Conservation (phyloP, 331 rosid genomes). For the Pyracantha coccinea region DNA sequence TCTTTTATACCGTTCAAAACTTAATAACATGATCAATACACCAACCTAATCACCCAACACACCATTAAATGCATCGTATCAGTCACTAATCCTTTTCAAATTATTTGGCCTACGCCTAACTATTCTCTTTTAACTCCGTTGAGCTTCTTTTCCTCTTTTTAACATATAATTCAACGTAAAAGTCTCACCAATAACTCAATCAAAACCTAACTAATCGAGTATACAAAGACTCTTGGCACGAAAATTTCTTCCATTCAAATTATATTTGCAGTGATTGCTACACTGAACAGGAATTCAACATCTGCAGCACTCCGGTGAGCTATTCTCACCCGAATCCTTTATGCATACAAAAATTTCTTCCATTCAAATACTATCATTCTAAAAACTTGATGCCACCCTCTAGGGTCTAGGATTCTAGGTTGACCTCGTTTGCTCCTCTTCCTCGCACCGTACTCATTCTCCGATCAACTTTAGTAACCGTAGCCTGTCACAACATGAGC, state of each 20-base stretch:
- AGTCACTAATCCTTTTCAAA: too few species aligned
- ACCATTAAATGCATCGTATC: too few species aligned
- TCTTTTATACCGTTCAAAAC: too few species aligned
- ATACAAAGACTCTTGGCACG: background rate
- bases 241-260: background rate
- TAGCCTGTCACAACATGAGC: constrained; percentile 18
- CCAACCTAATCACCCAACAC: too few species aligned
- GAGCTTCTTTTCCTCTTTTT: too few species aligned
- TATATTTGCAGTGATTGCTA: background rate
- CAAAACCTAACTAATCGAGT: background rate
- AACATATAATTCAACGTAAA: too few species aligned
- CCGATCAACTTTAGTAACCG: constrained; percentile 13
- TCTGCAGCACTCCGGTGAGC: background rate
- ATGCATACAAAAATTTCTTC: constrained; percentile 3
- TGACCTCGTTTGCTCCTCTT: background rate
- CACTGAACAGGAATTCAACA: background rate
- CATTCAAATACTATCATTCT: background rate
- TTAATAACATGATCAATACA: too few species aligned
- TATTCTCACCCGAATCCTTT: constrained; percentile 3
- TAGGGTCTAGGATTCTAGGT: background rate
- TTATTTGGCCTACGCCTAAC: too few species aligned
- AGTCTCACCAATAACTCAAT: background rate
- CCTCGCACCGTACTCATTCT: background rate
- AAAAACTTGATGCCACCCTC: background rate
- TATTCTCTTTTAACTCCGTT: too few species aligned